These are phyloP conservation scores for Fusarium oxysporum DNA, from an alignment of 2,329 filamentous ascomycete genomes.

Conservation along the genomic window DNA sequence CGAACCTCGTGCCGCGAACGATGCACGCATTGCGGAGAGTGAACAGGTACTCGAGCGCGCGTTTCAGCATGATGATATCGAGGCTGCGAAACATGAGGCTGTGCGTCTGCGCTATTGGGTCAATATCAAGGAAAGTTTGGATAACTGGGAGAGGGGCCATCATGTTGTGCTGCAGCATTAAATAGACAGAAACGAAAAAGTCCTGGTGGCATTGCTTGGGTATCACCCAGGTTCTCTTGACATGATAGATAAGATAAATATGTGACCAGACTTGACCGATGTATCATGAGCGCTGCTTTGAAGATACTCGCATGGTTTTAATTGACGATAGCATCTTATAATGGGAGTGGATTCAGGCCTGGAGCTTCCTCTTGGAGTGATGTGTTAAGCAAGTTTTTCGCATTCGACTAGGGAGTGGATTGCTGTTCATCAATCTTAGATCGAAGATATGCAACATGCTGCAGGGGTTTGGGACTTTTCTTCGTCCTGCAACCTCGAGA, in stretches of 20 bases:
- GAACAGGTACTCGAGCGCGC: conserved; percentile 71
- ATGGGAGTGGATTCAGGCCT: background rate
- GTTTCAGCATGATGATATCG: conserved; percentile 75
- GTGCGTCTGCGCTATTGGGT: conserved; percentile 89
- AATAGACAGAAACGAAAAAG: background rate
- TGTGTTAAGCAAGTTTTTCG: conserved; percentile 7
- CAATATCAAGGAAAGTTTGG: conserved; percentile 83
- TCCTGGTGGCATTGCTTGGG: background rate
- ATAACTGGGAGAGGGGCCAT: conserved; percentile 86
- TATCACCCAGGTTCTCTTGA: background rate
- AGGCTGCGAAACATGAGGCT: conserved; percentile 76
- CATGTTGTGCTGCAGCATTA: conserved; percentile 65
- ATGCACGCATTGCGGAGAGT: conserved; percentile 71
- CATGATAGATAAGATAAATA: background rate
- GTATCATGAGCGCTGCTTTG: background rate
- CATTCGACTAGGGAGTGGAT: conserved; percentile 7
- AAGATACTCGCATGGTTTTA: background rate
- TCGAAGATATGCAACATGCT: background rate
- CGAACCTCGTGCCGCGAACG: conserved; percentile 72
- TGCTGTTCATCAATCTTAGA: conserved; percentile 1
- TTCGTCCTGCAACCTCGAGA: background rate
- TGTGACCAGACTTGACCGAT: background rate
- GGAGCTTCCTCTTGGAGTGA: background rate
- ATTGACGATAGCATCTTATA: background rate
- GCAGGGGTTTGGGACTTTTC: background rate